Percentiles rank a stretch among this genome's conserved stretches.
These are phyloP conservation scores for Alternaria brassicicola DNA, from an alignment of 2,329 filamentous ascomycete genomes.

Conservation along the genomic window DNA sequence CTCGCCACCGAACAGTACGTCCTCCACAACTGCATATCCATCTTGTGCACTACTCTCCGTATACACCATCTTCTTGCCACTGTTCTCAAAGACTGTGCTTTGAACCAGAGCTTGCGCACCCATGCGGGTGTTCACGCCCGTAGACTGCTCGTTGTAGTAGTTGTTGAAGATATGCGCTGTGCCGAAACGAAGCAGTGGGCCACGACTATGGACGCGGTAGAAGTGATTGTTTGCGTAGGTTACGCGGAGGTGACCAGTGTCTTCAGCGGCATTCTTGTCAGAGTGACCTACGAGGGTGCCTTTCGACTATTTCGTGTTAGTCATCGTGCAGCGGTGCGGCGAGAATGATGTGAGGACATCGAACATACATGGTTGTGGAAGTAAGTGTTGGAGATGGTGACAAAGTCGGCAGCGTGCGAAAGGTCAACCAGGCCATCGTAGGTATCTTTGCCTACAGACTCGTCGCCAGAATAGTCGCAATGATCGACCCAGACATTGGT, in stretches of 20 bases:
- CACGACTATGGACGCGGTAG: constrained; percentile 66
- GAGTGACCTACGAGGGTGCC: constrained; percentile 64
- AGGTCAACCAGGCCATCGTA: constrained; percentile 59
- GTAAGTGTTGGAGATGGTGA: constrained; percentile 60
- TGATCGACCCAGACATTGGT: constrained; percentile 68
- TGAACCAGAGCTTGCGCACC: constrained; percentile 51
- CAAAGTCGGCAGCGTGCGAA: constrained; percentile 66
- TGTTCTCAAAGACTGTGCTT: constrained; percentile 61
- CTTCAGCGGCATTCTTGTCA: constrained; percentile 60
- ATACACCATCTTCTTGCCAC: constrained; percentile 62
- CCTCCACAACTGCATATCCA: constrained; percentile 52
- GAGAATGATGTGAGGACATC: background rate
- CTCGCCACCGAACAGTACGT: constrained; percentile 50
- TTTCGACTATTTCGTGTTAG: constrained; percentile 50
- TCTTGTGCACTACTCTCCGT: constrained; percentile 59
- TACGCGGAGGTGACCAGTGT: constrained; percentile 65
- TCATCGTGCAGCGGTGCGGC: background rate
- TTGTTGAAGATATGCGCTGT: constrained; percentile 66
- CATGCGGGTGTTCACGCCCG: constrained; percentile 51
- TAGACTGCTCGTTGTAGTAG: constrained; percentile 44
- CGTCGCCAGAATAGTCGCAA: constrained; percentile 63
- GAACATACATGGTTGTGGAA: constrained; percentile 56
- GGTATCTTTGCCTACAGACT: constrained; percentile 32
- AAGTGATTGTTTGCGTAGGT: constrained; percentile 72
- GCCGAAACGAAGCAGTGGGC: constrained; percentile 68